These are phyloP conservation scores for Ensete glaucum DNA, from an alignment of 176 grass and related monocot species.

Conservation along the genomic window DNA sequence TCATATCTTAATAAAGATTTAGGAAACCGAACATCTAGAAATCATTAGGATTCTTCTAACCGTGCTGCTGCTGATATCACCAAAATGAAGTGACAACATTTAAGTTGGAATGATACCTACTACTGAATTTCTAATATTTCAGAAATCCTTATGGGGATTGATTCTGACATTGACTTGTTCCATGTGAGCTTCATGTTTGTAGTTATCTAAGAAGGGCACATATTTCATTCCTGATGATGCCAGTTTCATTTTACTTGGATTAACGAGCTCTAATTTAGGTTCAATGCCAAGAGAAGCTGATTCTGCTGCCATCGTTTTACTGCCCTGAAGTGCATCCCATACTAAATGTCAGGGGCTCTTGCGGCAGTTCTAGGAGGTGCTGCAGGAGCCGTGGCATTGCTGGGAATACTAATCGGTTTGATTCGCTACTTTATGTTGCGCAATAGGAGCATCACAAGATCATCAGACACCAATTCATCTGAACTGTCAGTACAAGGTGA, in stretches of 20 bases:
- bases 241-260: background rate
- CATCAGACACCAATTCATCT: slow-evolving; percentile 74
- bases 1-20: too few relatives aligned
- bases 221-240: background rate
- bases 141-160: too few relatives aligned
- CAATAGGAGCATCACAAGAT: slow-evolving; percentile 37
- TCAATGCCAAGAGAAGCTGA: slow-evolving; percentile 12
- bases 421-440: slow-evolving; percentile 31
- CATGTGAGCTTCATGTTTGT: background rate
- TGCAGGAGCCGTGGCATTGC: slow-evolving; percentile 56
- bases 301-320: background rate
- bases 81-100: too few relatives aligned
- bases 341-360: slow-evolving; percentile 85
- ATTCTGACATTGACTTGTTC: background rate
- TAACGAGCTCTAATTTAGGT: background rate
- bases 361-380: slow-evolving; percentile 68
- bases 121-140: too few relatives aligned
- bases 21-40: too few relatives aligned
- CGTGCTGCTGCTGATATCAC: too few relatives aligned
- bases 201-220: background rate
- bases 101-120: too few relatives aligned
- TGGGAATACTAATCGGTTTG: slow-evolving; percentile 32
- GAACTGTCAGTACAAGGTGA: slow-evolving; percentile 60
- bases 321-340: slow-evolving; percentile 3
- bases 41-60: too few relatives aligned